Percentiles rank a stretch among this genome's conserved stretches.
phyloP scores from a whole-genome alignment of 1,284 basidiomycete genomes.

The Ceraceosorus bombacis region DNA sequence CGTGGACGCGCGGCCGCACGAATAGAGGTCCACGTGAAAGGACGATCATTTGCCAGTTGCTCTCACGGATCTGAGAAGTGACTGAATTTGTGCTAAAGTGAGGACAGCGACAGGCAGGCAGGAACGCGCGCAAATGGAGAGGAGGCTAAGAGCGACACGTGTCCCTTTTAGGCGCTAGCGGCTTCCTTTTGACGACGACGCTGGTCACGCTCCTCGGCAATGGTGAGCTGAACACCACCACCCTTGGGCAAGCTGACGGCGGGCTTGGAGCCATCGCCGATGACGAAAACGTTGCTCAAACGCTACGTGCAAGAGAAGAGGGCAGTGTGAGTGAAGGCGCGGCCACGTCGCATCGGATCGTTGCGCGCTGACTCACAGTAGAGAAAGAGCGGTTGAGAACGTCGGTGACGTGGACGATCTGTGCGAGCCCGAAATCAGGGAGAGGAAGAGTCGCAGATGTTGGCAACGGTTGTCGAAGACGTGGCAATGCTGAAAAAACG shows the following conservation, averaged over 20 bases:
- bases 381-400: slow-evolving; percentile 72
- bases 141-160: too few species aligned
- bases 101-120: too few species aligned
- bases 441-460: too few species aligned
- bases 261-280: slow-evolving; percentile 88
- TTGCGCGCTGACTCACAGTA: slow-evolving; percentile 7
- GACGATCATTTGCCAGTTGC: too few species aligned
- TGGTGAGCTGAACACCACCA: slow-evolving; percentile 82
- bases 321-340: background rate
- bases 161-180: slow-evolving; percentile 6
- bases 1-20: too few species aligned
- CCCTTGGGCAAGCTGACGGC: slow-evolving; percentile 97
- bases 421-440: background rate
- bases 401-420: slow-evolving; percentile 73
- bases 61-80: too few species aligned
- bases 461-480: background rate
- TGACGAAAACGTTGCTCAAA: slow-evolving; percentile 94
- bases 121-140: too few species aligned
- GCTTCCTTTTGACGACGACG: slow-evolving; percentile 39
- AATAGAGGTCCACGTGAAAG: too few species aligned
- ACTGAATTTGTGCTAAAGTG: too few species aligned
- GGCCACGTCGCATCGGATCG: background rate
- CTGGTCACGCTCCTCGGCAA: slow-evolving; percentile 52
- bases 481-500: background rate
- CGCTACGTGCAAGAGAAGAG: slow-evolving; percentile 50